phyloP scores from a whole-genome alignment of 2,329 filamentous ascomycete species.

The Triangularia verruculosa region DNA sequence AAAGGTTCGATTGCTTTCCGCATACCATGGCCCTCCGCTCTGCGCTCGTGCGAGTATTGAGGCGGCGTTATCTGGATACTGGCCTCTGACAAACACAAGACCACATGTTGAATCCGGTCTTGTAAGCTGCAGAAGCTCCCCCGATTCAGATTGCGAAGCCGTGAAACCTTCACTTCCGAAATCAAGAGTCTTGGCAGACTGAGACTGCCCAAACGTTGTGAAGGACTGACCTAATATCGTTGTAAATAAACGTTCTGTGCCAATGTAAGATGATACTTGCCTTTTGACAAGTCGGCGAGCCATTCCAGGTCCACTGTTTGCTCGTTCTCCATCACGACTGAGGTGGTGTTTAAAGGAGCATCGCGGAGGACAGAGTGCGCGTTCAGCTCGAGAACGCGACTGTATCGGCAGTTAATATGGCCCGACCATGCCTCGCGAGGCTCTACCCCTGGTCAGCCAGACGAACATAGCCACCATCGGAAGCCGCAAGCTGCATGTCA shows the following conservation, averaged over 20 bases:
- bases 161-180: conserved; percentile 16
- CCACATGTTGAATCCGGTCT: conserved; percentile 16
- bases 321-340: neutral
- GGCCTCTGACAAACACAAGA: conserved; percentile 10
- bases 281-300: conserved; percentile 16
- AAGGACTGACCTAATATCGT: conserved; percentile 10
- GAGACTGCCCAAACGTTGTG: conserved; percentile 9
- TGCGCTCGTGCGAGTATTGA: conserved; percentile 16
- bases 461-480: neutral
- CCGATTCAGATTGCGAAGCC: conserved; percentile 11
- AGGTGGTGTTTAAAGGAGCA: neutral
- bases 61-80: conserved; percentile 11
- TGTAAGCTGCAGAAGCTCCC: conserved; percentile 15
- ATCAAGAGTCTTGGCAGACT: conserved; percentile 16
- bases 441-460: neutral
- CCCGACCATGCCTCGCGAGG: neutral
- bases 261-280: neutral
- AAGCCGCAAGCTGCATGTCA: neutral
- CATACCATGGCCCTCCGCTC: neutral
- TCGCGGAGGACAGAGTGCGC: neutral
- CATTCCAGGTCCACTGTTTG: conserved; percentile 12
- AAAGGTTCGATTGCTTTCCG: conserved; percentile 8
- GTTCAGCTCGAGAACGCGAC: neutral
- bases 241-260: neutral
- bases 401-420: neutral